phyloP scores from a whole-genome alignment of 495 filamentous ascomycete species.

The Amorphotheca resinae region DNA sequence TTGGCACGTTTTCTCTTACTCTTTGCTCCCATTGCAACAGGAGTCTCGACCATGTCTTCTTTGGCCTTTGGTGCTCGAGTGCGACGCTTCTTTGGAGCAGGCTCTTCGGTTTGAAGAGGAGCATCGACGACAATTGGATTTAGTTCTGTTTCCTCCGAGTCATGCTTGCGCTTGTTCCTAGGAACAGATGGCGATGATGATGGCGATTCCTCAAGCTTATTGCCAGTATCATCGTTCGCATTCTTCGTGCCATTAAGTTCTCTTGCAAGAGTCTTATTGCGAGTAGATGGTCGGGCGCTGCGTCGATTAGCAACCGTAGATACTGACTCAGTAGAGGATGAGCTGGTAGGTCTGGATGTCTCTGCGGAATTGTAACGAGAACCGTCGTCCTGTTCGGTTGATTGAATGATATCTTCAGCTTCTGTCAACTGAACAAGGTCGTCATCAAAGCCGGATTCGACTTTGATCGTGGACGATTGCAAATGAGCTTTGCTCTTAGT shows the following conservation, averaged over 20 bases:
- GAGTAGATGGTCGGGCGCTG: constrained; percentile 1
- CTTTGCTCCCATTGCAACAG: background rate
- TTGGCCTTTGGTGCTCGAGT: background rate
- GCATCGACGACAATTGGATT: constrained; percentile 2
- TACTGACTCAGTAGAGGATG: background rate
- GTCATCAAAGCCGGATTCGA: background rate
- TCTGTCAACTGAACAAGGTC: constrained; percentile 15
- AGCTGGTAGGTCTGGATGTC: constrained; percentile 6
- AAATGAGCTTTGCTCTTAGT: no score
- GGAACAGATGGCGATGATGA: background rate
- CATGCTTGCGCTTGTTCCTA: background rate
- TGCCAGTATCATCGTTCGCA: background rate
- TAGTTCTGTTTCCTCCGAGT: background rate
- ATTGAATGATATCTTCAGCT: constrained; percentile 13
- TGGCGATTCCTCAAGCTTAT: background rate
- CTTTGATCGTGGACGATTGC: background rate
- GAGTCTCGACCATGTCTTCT: background rate
- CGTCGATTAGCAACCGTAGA: background rate
- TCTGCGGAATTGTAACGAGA: constrained; percentile 45
- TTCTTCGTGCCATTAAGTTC: background rate
- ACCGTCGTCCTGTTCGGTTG: constrained; percentile 24
- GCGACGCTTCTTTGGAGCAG: constrained; percentile 7
- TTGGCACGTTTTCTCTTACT: background rate
- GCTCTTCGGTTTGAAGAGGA: background rate
- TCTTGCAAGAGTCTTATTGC: background rate